Base-by-base conservation (phyloP, 257 asterid species). In the Rehmannia glutinosa region DNA sequence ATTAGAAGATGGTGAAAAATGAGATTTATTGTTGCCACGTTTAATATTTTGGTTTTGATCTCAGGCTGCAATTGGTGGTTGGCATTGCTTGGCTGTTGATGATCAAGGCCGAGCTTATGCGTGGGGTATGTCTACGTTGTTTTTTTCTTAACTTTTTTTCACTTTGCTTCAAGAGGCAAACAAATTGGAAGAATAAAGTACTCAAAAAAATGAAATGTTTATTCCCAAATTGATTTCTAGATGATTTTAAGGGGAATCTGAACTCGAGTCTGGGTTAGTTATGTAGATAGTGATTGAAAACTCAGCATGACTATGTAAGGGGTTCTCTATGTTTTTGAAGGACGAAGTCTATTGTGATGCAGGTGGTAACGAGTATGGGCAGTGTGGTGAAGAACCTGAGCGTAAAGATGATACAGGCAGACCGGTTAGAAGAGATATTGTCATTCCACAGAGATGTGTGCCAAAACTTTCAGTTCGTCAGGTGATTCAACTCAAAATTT, bases 1-100 rank as follows among this genome's bases (percentile, higher is more conserved):
- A 33, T 60, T 61, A 49, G 50, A 25, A 38, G 51, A 23, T 35
- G 9, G 30, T 60, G 72, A 50, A 53, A 30, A 30, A 13, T 27
- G 3, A 55, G 39, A 62, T 20, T 24, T 53, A 8, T 54, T 50
- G 38, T 39, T 53, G 53, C 51, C 45, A 49, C 38, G 57, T 63
- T 49, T 33, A 45, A 43, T 75, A n/a, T 21, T 54, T 49, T 70
- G 62, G 19, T 51, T 66, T 62, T 73, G 53, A 63, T 77, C 57
- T 68, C 81, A 94, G 99, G 99, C 99, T 32, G 99, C 99, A 53
- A 91, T 91, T 78, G 99, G 97, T 75, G 99, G 99, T 41, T 94
- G 99, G 99, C 99, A 94, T 80, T 94, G 99, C 81, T 84, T 94
- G 86, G 97, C 99, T 12, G 99, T 94, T 50, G 99, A 94, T 77